phyloP scores from a whole-genome alignment of 257 asterid genomes.

The Ophiorrhiza pumila region DNA sequence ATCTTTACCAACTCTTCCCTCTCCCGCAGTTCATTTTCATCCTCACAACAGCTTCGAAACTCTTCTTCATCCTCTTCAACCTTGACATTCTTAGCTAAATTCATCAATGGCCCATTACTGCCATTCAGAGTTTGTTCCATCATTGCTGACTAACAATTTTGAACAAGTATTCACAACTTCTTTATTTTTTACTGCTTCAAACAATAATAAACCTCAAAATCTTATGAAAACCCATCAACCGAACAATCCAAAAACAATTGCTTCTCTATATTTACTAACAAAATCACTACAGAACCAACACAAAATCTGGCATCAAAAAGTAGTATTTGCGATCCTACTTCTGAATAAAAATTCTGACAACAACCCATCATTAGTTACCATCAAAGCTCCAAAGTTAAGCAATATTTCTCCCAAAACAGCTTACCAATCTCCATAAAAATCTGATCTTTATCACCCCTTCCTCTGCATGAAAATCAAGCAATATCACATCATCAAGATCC shows the following conservation, averaged over 20 bases:
- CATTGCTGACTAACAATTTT: conserved; percentile 25
- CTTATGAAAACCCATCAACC: conserved; percentile 3
- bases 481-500: conserved; percentile 47
- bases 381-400: background rate
- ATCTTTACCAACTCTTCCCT: conserved; percentile 21
- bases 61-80: conserved; percentile 88
- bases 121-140: conserved; percentile 31
- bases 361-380: background rate
- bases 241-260: conserved; percentile 4
- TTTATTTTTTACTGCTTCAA: conserved; percentile 11
- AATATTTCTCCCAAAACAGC: background rate
- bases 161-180: conserved; percentile 7
- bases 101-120: conserved; percentile 19
- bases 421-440: conserved; percentile 9
- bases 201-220: conserved; percentile 1
- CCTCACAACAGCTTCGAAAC: conserved; percentile 86
- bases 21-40: conserved; percentile 41
- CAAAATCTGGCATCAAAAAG: background rate
- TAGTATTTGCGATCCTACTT: background rate
- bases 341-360: conserved; percentile 5
- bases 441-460: conserved; percentile 17
- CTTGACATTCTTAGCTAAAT: conserved; percentile 28
- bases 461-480: conserved; percentile 39
- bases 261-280: background rate
- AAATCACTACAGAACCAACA: background rate